A percentile compares a stretch with the other conserved stretches of the same genome.
phyloP scores from a whole-genome alignment of 2,329 filamentous ascomycete genomes.

The Stagonosporopsis vannaccii region DNA sequence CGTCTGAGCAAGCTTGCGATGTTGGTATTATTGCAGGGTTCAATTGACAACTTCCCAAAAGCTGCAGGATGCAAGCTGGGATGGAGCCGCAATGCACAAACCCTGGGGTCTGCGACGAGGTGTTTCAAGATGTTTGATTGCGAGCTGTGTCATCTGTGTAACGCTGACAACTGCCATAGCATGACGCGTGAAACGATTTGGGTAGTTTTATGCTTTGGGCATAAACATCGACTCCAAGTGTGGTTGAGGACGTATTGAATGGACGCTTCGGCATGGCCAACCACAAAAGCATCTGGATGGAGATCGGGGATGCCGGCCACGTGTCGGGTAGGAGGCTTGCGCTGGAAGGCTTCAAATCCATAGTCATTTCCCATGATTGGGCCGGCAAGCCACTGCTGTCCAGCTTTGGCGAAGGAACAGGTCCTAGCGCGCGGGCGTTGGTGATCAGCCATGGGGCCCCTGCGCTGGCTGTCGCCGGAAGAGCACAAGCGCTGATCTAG shows the following conservation, averaged over 20 bases:
- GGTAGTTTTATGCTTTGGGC: neutral
- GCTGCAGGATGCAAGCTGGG: conserved; percentile 11
- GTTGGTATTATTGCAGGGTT: conserved; percentile 6
- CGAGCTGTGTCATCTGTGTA: conserved; percentile 15
- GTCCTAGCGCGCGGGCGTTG: conserved; percentile 24
- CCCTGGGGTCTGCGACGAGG: conserved; percentile 10
- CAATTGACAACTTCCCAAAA: conserved; percentile 5
- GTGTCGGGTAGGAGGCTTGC: conserved; percentile 13
- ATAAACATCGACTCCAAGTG: neutral
- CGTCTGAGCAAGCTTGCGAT: conserved; percentile 1
- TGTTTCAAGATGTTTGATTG: conserved; percentile 23
- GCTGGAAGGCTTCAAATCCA: conserved; percentile 3
- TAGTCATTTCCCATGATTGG: conserved; percentile 17
- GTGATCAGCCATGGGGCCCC: conserved; percentile 29
- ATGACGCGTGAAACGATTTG: conserved; percentile 6
- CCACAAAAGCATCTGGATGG: conserved; percentile 14
- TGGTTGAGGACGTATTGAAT: conserved; percentile 5
- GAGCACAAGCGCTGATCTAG: conserved; percentile 27
- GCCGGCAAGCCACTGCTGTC: conserved; percentile 14
- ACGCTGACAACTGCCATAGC: conserved; percentile 11
- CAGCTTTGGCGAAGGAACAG: conserved; percentile 14
- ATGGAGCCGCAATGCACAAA: conserved; percentile 6
- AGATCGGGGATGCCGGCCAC: conserved; percentile 15
- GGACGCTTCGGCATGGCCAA: conserved; percentile 26
- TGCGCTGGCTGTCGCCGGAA: conserved; percentile 29